phyloP scores from a whole-genome alignment of 106 monocot species.

The Iris macrosiphon region DNA sequence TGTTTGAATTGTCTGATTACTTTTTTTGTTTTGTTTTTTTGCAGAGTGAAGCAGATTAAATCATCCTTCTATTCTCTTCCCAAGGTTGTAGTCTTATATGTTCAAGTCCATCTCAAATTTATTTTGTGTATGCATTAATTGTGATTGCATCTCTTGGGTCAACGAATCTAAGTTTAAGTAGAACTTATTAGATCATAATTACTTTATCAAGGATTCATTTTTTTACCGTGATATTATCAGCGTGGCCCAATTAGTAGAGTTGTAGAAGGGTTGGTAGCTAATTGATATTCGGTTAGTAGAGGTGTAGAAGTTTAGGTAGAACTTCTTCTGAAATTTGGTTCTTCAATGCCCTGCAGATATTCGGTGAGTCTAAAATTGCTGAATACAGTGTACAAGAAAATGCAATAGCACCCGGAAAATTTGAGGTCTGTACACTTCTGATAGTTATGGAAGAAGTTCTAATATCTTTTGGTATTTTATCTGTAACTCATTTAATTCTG shows the following conservation, averaged over 20 bases:
- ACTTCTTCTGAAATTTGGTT: neutral
- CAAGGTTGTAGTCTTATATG: constrained; percentile 7
- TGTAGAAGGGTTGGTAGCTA: neutral
- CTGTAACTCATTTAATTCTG: neutral
- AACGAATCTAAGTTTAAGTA: neutral
- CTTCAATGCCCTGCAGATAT: constrained; percentile 26
- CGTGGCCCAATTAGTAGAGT: neutral
- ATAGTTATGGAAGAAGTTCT: neutral
- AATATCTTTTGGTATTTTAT: neutral
- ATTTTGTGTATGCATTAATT: neutral
- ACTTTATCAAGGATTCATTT: neutral
- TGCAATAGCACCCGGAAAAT: constrained; percentile 27
- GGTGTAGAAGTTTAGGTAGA: neutral
- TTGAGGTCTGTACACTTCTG: constrained; percentile 28
- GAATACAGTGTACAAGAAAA: constrained; percentile 53
- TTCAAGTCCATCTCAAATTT: neutral
- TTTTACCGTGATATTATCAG: neutral
- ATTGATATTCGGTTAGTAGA: no score
- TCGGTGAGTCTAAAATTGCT: constrained; percentile 52
- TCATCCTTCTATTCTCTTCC: constrained; percentile 13
- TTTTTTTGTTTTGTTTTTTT: neutral
- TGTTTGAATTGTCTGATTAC: neutral
- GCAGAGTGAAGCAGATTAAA: constrained; percentile 22
- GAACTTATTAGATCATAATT: neutral
- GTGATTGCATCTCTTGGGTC: neutral